Evolutionary conservation across 2,329 filamentous ascomycete species (phyloP).

Genomic region (Venturia asperata): DNA sequence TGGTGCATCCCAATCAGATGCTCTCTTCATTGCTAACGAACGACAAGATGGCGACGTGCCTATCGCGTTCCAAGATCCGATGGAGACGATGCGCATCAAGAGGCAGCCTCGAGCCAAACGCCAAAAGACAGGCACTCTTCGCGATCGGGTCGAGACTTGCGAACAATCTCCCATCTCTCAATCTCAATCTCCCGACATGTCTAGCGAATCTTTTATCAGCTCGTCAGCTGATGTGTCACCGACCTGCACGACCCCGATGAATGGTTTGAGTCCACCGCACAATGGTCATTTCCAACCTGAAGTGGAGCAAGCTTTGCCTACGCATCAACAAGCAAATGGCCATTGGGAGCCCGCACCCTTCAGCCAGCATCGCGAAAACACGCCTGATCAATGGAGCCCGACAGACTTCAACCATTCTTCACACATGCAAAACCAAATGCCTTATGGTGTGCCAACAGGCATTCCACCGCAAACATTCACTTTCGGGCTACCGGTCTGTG

Average conservation of each 20-base stretch:
- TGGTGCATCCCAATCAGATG: not conserved
- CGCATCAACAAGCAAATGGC: not conserved
- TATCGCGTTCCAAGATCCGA: not conserved
- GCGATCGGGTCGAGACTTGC: not conserved
- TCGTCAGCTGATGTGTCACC: conserved; percentile 1
- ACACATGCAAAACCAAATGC: not conserved
- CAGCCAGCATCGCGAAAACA: not conserved
- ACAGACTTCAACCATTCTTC: not conserved
- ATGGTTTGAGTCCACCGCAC: not conserved
- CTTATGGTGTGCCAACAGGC: not conserved
- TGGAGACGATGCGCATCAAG: conserved; percentile 4
- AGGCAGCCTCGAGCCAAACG: conserved; percentile 4
- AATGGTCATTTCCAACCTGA: not conserved
- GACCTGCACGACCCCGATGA: not conserved
- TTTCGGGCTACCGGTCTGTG: not conserved
- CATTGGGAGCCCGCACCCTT: not conserved
- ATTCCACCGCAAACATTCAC: not conserved
- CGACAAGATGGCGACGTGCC: conserved; percentile 3
- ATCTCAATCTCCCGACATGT: not conserved
- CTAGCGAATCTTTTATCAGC: not conserved
- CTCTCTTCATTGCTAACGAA: not conserved
- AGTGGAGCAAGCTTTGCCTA: not conserved
- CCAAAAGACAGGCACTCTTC: not conserved
- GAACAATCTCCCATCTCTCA: not conserved
- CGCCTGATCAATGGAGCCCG: not conserved